These are phyloP conservation scores for Diacronema lutheri DNA, from an alignment of 78 protist species.

Conservation along the genomic window DNA sequence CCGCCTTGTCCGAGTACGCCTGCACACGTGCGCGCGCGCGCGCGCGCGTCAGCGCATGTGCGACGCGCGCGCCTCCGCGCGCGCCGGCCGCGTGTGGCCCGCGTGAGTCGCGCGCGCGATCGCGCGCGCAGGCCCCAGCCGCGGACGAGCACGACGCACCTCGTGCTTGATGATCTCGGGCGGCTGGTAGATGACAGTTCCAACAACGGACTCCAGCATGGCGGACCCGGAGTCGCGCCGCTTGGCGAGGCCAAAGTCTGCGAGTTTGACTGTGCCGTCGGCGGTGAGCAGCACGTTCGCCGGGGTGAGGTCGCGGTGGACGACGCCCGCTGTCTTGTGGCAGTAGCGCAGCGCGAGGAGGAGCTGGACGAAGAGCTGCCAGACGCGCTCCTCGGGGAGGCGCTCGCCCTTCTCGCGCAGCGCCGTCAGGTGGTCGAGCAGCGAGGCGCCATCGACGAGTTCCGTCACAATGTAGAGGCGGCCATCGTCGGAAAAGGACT, in stretches of 20 bases:
- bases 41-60: not conserved
- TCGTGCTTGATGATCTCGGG: slow-evolving; percentile 36
- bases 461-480: slow-evolving; percentile 31
- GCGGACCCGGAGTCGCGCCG: not conserved
- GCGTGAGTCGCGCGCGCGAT: no score
- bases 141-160: no score
- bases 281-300: slow-evolving; percentile 21
- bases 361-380: not conserved
- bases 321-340: slow-evolving; percentile 30
- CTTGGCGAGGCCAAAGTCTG: slow-evolving; percentile 24
- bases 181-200: slow-evolving; percentile 27
- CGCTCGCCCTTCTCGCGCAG: not conserved
- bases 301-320: slow-evolving; percentile 46
- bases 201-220: slow-evolving; percentile 28
- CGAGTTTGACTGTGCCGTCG: not conserved
- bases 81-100: no score
- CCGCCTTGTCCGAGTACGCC: slow-evolving; percentile 40
- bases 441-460: slow-evolving; percentile 31
- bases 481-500: not conserved
- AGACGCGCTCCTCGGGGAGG: not conserved
- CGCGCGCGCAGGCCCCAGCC: no score
- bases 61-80: no score
- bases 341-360: slow-evolving; percentile 37
- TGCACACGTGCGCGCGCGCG: not conserved
- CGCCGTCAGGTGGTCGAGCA: not conserved